Percentiles rank a stretch among this genome's conserved stretches.
Evolutionary conservation across 176 grass and related monocot species (phyloP).

Genomic region (Oryza australiensis): DNA sequence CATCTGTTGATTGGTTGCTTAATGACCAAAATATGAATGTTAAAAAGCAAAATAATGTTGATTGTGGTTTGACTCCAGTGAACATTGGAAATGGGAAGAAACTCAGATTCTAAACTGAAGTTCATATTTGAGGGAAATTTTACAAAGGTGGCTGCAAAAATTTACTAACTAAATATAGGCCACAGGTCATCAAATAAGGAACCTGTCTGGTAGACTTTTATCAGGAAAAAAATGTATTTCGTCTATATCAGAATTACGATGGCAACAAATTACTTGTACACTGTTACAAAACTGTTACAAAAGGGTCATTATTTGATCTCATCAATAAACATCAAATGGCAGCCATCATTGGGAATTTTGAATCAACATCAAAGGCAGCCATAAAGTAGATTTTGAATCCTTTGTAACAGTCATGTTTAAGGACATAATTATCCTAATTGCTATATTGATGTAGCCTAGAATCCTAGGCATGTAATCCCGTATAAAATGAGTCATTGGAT

Average conservation of each 20-base stretch:
- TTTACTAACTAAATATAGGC: background rate
- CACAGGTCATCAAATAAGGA: background rate
- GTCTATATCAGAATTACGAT: slow-evolving; percentile 34
- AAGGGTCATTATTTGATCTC: too few relatives aligned
- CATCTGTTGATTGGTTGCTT: background rate
- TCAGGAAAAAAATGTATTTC: slow-evolving; percentile 5
- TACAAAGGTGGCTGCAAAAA: slow-evolving; percentile 16
- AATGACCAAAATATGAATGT: background rate
- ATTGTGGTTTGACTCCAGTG: background rate
- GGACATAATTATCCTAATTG: too few relatives aligned
- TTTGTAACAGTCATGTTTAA: too few relatives aligned
- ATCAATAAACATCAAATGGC: too few relatives aligned
- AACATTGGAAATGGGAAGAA: background rate
- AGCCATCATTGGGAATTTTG: too few relatives aligned
- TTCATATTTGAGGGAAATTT: background rate
- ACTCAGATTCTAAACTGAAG: background rate
- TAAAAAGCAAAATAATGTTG: background rate
- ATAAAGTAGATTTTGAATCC: too few relatives aligned
- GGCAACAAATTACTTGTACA: slow-evolving; percentile 10
- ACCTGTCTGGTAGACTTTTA: slow-evolving; percentile 21
- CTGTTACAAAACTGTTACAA: too few relatives aligned
- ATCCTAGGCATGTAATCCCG: too few relatives aligned
- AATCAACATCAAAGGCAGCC: too few relatives aligned
- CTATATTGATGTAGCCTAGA: too few relatives aligned
- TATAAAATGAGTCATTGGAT: too few relatives aligned